phyloP scores from a whole-genome alignment of 805 yeast genomes.

The Candida jianshihensis region DNA sequence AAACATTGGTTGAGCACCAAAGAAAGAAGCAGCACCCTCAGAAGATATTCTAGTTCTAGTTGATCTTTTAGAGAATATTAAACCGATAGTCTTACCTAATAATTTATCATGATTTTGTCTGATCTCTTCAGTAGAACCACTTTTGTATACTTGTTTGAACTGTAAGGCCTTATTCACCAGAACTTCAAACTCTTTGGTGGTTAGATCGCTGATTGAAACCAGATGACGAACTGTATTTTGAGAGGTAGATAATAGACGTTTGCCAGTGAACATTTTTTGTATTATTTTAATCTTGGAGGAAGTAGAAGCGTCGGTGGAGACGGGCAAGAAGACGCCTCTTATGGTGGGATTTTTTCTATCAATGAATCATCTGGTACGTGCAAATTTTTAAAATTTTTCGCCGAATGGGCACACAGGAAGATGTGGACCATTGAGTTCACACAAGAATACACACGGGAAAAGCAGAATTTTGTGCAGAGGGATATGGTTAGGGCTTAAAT shows the following conservation, averaged over 20 bases:
- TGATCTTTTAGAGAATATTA: constrained; percentile 85
- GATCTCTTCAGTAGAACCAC: constrained; percentile 34
- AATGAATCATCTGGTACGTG: no score
- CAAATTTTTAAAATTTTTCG: no score
- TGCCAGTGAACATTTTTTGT: constrained; percentile 7
- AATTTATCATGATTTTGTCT: constrained; percentile 42
- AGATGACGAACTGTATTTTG: constrained; percentile 48
- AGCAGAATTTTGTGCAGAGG: no score
- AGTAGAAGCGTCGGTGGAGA: no score
- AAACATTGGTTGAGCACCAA: constrained; percentile 96
- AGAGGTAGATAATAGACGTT: constrained; percentile 14
- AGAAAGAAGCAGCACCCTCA: constrained; percentile 89
- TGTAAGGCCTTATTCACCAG: constrained; percentile 68
- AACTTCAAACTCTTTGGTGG: constrained; percentile 60
- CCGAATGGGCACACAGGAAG: no score
- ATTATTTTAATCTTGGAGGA: no score
- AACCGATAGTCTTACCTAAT: constrained; percentile 74
- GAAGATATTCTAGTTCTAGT: constrained; percentile 92
- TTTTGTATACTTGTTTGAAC: constrained; percentile 57
- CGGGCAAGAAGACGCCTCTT: no score
- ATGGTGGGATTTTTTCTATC: no score
- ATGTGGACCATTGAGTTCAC: no score
- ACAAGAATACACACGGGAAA: no score
- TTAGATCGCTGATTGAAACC: constrained; percentile 72
- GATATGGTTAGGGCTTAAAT: no score